These are phyloP conservation scores for Xerocomus brunneocitrinus DNA, from an alignment of 768 basidiomycete genomes.

Conservation along the genomic window DNA sequence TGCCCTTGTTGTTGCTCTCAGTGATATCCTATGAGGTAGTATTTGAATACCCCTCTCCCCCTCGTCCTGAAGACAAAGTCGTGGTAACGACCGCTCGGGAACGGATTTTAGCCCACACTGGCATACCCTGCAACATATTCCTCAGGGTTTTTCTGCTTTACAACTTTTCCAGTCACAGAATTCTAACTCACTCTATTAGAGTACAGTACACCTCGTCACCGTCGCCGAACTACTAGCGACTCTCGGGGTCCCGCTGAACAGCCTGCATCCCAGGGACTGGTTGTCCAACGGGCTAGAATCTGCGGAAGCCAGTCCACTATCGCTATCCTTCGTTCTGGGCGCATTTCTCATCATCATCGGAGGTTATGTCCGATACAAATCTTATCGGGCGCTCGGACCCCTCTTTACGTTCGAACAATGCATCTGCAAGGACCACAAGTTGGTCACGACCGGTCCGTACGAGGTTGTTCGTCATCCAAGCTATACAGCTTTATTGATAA, in stretches of 20 bases:
- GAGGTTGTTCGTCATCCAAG: constrained; percentile 7
- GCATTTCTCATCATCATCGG: neutral
- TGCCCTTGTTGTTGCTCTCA: neutral
- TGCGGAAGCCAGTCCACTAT: neutral
- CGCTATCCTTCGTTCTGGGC: neutral
- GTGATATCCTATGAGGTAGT: neutral
- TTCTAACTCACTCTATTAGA: neutral
- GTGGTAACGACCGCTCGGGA: neutral
- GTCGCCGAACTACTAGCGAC: neutral
- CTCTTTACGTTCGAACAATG: constrained; percentile 19
- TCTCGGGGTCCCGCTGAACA: neutral
- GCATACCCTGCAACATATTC: neutral
- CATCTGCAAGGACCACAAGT: constrained; percentile 16
- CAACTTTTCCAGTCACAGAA: neutral
- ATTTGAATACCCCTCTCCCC: neutral
- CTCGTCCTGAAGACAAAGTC: neutral
- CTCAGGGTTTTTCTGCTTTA: neutral
- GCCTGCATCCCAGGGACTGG: neutral
- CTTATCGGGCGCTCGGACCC: constrained; percentile 16
- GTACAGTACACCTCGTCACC: neutral
- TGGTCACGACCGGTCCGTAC: constrained; percentile 28
- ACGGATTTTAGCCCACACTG: neutral
- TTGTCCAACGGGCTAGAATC: neutral
- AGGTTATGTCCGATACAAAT: neutral
- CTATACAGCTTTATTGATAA: neutral